phyloP scores from a whole-genome alignment of 108 stramenopile genomes.

The Fragilaria crotonensis region DNA sequence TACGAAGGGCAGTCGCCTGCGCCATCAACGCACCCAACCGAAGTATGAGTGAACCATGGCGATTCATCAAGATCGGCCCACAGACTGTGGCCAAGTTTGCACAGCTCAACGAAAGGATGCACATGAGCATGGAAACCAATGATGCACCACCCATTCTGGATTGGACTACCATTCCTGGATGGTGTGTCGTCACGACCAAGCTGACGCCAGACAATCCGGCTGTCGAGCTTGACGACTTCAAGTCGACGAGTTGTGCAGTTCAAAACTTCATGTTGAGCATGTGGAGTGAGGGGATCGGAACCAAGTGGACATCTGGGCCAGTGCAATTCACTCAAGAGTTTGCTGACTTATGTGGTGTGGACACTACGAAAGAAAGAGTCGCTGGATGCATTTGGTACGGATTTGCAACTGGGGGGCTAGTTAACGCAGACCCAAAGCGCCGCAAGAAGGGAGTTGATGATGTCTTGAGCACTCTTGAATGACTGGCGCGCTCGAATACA shows the following conservation, averaged over 20 bases:
- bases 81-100: slow-evolving; percentile 46
- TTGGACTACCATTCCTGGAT: slow-evolving; percentile 56
- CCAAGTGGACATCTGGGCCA: slow-evolving; percentile 68
- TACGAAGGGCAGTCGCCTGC: slow-evolving; percentile 52
- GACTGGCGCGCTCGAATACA: too few species aligned
- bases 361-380: slow-evolving; percentile 41
- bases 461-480: too few species aligned
- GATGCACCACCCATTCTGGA: slow-evolving; percentile 23
- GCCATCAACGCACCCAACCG: slow-evolving; percentile 69
- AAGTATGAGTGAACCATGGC: slow-evolving; percentile 54
- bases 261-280: slow-evolving; percentile 62
- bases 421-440: slow-evolving; percentile 33
- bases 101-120: slow-evolving; percentile 21
- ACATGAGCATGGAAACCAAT: slow-evolving; percentile 8
- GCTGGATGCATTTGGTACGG: slow-evolving; percentile 67
- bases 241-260: slow-evolving; percentile 49
- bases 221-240: slow-evolving; percentile 36
- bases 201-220: background rate
- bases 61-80: slow-evolving; percentile 54
- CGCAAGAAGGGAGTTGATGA: slow-evolving; percentile 56
- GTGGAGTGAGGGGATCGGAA: slow-evolving; percentile 65
- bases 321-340: slow-evolving; percentile 58
- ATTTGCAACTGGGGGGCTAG: slow-evolving; percentile 55
- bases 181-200: slow-evolving; percentile 60
- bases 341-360: slow-evolving; percentile 54